Evolutionary conservation across 305 asterid species (phyloP).

Genomic region (Fraxinus latifolia): DNA sequence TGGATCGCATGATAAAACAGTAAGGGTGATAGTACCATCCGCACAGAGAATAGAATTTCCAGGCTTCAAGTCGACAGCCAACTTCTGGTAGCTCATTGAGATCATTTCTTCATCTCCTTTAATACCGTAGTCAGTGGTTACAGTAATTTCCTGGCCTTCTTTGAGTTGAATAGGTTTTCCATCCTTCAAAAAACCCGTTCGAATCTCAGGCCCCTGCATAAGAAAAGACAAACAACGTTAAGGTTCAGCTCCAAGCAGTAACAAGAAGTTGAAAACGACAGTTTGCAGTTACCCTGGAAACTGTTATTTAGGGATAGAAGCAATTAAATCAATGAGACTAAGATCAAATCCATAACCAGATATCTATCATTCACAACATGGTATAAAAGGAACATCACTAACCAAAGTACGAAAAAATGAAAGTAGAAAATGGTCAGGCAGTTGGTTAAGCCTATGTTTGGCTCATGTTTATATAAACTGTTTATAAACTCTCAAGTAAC

Average conservation of each 20-base stretch:
- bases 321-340: background rate
- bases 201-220: slow-evolving; percentile 62
- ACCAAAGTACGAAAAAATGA: background rate
- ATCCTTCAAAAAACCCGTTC: slow-evolving; percentile 58
- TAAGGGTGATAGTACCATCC: slow-evolving; percentile 53
- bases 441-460: background rate
- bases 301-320: background rate
- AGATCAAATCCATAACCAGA: background rate
- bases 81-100: slow-evolving; percentile 57
- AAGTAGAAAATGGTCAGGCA: background rate
- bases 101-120: slow-evolving; percentile 48
- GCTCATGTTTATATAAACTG: background rate
- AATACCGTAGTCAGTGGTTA: slow-evolving; percentile 54
- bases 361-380: background rate
- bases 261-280: background rate
- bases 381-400: background rate
- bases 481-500: background rate
- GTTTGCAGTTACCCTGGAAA: background rate
- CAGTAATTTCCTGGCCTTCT: slow-evolving; percentile 50
- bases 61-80: slow-evolving; percentile 50
- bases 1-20: slow-evolving; percentile 51
- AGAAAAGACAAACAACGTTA: background rate
- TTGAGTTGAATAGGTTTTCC: slow-evolving; percentile 59
- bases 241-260: slow-evolving; percentile 9
- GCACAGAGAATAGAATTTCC: slow-evolving; percentile 57